Evolutionary conservation across 2,329 filamentous ascomycete genomes (phyloP).

Genomic region (Berkeleyomyces basicola): DNA sequence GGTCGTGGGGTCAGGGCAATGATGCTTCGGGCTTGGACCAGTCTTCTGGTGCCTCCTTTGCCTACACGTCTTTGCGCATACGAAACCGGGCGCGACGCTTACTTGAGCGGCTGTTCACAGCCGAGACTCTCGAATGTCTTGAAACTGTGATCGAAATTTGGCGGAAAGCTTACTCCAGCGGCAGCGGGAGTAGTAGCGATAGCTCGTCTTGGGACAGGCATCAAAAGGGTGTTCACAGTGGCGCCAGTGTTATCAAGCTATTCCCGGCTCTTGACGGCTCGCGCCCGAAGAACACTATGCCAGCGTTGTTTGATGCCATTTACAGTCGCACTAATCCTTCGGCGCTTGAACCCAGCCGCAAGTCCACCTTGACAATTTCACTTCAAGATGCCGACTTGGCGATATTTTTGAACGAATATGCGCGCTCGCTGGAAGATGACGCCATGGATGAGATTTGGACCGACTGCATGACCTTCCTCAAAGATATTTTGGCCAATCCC

Average conservation of each 20-base stretch:
- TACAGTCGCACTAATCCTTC: slow-evolving; percentile 82
- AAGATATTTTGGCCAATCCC: slow-evolving; percentile 79
- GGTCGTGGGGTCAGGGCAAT: slow-evolving; percentile 70
- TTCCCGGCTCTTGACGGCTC: slow-evolving; percentile 84
- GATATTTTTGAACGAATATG: slow-evolving; percentile 79
- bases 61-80: slow-evolving; percentile 79
- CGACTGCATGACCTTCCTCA: slow-evolving; percentile 81
- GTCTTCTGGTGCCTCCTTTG: slow-evolving; percentile 63
- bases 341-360: slow-evolving; percentile 60
- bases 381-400: slow-evolving; percentile 72
- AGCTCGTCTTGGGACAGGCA: background rate
- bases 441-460: slow-evolving; percentile 97
- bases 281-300: slow-evolving; percentile 77
- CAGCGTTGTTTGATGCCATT: slow-evolving; percentile 87
- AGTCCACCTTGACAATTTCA: slow-evolving; percentile 77
- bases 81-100: slow-evolving; percentile 75
- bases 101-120: slow-evolving; percentile 81
- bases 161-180: slow-evolving; percentile 30
- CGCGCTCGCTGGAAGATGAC: slow-evolving; percentile 81
- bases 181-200: slow-evolving; percentile 16
- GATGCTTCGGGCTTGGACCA: slow-evolving; percentile 44
- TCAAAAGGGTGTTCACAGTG: background rate
- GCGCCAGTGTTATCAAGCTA: slow-evolving; percentile 60
- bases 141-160: slow-evolving; percentile 83
- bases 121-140: slow-evolving; percentile 81